A percentile compares a stretch with the other conserved stretches of the same genome.
These are phyloP conservation scores for Clarireedia monteithiana DNA, from an alignment of 2,329 filamentous ascomycete genomes.

Conservation along the genomic window DNA sequence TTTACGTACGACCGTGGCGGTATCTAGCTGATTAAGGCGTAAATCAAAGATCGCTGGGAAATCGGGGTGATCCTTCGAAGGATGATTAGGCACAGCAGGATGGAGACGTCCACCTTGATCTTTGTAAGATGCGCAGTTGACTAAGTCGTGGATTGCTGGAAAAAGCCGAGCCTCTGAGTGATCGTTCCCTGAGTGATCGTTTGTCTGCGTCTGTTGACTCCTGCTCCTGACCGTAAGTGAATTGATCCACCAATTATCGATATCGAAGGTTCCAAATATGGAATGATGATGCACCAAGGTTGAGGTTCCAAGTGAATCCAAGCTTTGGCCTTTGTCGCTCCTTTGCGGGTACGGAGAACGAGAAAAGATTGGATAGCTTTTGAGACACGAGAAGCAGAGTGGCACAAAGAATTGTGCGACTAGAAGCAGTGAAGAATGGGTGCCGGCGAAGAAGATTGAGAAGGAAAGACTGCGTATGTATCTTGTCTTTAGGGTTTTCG, in stretches of 20 bases:
- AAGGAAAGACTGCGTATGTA: not conserved
- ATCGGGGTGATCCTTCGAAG: constrained; percentile 1
- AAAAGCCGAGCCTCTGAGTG: not conserved
- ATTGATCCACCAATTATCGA: not conserved
- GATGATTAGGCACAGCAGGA: constrained; percentile 1
- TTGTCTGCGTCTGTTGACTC: not conserved
- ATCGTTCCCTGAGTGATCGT: not conserved
- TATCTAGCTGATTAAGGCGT: not conserved
- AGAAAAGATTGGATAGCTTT: not conserved
- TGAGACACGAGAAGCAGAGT: constrained; percentile 6
- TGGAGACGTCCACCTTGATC: not conserved
- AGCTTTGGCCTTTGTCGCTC: not conserved
- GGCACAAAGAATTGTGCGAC: not conserved
- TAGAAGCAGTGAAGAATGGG: not conserved
- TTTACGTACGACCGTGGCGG: constrained; percentile 1
- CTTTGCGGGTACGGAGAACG: not conserved
- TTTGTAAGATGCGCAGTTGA: not conserved
- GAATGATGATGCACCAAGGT: not conserved
- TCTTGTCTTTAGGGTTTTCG: not conserved
- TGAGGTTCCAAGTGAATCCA: not conserved
- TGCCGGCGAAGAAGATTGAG: not conserved
- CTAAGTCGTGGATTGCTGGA: not conserved
- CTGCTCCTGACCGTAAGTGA: not conserved
- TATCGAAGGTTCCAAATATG: not conserved
- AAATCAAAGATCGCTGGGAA: not conserved